Evolutionary conservation across 1,139 yeast genomes (phyloP).

Genomic region (Pichia sp.): DNA sequence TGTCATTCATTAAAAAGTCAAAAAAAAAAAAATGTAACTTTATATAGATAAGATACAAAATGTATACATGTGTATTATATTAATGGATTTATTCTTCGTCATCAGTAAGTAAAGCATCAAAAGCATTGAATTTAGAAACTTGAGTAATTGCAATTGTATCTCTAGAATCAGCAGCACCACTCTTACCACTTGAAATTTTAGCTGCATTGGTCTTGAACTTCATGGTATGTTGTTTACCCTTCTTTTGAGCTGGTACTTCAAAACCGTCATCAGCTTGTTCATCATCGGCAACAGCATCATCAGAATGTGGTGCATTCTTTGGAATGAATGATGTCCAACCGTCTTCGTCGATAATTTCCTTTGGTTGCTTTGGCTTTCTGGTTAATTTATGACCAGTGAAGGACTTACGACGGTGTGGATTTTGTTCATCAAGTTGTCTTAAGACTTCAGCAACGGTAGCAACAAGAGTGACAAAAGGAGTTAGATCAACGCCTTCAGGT

Average conservation of each 20-base stretch:
- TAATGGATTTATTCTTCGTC: conserved; percentile 34
- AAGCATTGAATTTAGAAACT: conserved; percentile 64
- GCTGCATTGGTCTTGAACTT: conserved; percentile 66
- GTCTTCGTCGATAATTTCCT: conserved; percentile 57
- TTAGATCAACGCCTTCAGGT: conserved; percentile 57
- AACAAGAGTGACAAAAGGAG: conserved; percentile 57
- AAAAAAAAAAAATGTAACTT: not conserved
- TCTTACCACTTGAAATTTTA: conserved; percentile 66
- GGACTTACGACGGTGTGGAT: conserved; percentile 23
- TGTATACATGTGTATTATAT: not conserved
- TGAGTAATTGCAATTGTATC: conserved; percentile 65
- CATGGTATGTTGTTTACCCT: conserved; percentile 37
- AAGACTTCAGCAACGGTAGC: conserved; percentile 48
- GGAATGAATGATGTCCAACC: conserved; percentile 66
- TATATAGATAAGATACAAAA: not conserved
- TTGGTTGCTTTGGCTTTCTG: conserved; percentile 54
- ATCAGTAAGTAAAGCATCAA: conserved; percentile 67
- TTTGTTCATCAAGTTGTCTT: conserved; percentile 23
- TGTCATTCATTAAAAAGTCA: not conserved
- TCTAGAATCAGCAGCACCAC: conserved; percentile 55
- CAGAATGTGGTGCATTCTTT: conserved; percentile 25
- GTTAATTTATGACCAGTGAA: conserved; percentile 32
- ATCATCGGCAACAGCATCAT: conserved; percentile 31
- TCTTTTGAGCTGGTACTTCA: conserved; percentile 26
- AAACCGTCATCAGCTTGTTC: conserved; percentile 27